phyloP scores from a whole-genome alignment of 2,329 filamentous ascomycete genomes.

The Alternaria sp. region DNA sequence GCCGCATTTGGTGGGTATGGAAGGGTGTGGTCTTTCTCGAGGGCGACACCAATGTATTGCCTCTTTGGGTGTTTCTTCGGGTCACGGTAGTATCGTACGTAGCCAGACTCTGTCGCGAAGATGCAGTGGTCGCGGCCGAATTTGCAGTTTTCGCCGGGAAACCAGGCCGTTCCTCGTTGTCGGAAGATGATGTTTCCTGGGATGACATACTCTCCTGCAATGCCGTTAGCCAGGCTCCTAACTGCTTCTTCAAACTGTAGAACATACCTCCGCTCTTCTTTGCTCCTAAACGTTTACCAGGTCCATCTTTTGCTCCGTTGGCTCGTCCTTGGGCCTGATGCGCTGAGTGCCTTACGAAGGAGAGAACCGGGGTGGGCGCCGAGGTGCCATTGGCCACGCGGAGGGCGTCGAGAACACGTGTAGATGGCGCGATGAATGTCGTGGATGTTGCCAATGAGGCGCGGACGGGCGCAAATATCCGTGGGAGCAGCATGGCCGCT shows the following conservation, averaged over 20 bases:
- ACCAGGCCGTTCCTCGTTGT: constrained; percentile 94
- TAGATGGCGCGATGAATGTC: constrained; percentile 31
- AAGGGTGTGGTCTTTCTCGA: constrained; percentile 79
- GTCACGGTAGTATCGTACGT: constrained; percentile 97
- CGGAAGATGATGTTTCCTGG: constrained; percentile 98
- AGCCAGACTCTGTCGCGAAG: constrained; percentile 82
- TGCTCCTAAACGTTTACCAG: constrained; percentile 88
- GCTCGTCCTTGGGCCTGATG: constrained; percentile 71
- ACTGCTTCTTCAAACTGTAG: background rate
- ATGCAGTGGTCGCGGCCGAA: constrained; percentile 98
- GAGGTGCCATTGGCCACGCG: constrained; percentile 42
- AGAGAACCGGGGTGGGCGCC: constrained; percentile 46
- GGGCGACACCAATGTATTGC: constrained; percentile 93
- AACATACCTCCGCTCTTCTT: constrained; percentile 83
- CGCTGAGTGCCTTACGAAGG: constrained; percentile 65
- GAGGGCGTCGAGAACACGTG: constrained; percentile 40
- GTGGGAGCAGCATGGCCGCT: constrained; percentile 49
- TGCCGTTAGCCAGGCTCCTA: background rate
- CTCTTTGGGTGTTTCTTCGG: constrained; percentile 80
- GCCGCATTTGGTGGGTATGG: constrained; percentile 78
- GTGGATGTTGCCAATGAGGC: constrained; percentile 33
- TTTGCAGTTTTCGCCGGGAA: constrained; percentile 90
- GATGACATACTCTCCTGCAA: constrained; percentile 84
- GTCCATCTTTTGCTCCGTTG: constrained; percentile 73
- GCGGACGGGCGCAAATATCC: constrained; percentile 48